phyloP scores from a whole-genome alignment of 352 stramenopile genomes.

The Phytophthora agathidicida region DNA sequence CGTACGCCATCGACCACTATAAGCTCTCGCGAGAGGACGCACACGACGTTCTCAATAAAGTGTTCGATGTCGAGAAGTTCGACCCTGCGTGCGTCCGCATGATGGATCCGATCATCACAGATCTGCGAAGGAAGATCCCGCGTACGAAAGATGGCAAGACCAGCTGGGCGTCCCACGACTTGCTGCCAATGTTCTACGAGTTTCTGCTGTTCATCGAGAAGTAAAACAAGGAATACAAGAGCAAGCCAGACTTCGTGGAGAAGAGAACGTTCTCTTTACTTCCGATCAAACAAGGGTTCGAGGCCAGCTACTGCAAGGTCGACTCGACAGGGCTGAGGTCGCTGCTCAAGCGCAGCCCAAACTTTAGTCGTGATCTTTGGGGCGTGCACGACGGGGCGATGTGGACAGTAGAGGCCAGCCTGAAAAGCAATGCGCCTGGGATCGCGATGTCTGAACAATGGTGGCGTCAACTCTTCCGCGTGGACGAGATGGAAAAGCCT shows the following conservation, averaged over 20 bases:
- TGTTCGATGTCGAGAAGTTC: not conserved
- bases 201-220: slow-evolving; percentile 12
- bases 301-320: slow-evolving; percentile 1
- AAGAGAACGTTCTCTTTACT: slow-evolving; percentile 8
- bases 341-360: slow-evolving; percentile 3
- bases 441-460: not conserved
- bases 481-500: slow-evolving; percentile 5
- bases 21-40: not conserved
- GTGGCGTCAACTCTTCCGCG: slow-evolving; percentile 10
- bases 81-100: not conserved
- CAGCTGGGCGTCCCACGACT: slow-evolving; percentile 7
- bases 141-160: slow-evolving; percentile 3
- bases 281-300: slow-evolving; percentile 5
- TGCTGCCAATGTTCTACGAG: slow-evolving; percentile 8
- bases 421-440: not conserved
- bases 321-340: not conserved
- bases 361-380: not conserved
- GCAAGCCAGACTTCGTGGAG: not conserved
- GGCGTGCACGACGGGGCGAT: not conserved
- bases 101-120: not conserved
- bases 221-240: slow-evolving; percentile 3
- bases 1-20: slow-evolving; percentile 8
- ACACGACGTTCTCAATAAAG: slow-evolving; percentile 1
- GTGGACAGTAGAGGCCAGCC: slow-evolving; percentile 1
- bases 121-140: not conserved